A percentile compares a stretch with the other conserved stretches of the same genome.
phyloP scores from a whole-genome alignment of 2,329 filamentous ascomycete genomes.

The Cadophora sp. region DNA sequence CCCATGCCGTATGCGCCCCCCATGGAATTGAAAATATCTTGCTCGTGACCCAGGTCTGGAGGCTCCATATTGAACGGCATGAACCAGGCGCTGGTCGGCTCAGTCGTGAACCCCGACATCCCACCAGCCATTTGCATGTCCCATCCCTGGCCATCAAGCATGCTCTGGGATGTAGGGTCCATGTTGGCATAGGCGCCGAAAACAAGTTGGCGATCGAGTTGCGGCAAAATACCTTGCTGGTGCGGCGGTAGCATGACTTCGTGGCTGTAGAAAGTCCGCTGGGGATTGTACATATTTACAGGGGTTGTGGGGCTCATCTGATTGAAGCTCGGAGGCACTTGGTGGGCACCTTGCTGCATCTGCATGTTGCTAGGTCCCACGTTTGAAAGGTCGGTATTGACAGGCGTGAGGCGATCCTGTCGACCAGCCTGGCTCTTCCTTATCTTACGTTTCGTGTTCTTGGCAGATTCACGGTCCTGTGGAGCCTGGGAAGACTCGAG shows the following conservation, averaged over 20 bases:
- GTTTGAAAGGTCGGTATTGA: constrained; percentile 40
- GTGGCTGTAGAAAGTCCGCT: constrained; percentile 47
- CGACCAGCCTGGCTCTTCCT: constrained; percentile 47
- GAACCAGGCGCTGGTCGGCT: constrained; percentile 79
- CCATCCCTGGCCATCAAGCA: constrained; percentile 41
- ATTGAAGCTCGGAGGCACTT: constrained; percentile 36
- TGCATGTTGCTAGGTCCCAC: constrained; percentile 34
- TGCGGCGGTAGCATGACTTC: constrained; percentile 61
- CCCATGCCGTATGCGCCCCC: constrained; percentile 36
- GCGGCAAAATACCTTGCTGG: constrained; percentile 62
- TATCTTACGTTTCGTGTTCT: constrained; percentile 48
- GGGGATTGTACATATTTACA: constrained; percentile 39
- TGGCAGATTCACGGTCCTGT: constrained; percentile 38
- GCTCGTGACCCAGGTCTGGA: constrained; percentile 63
- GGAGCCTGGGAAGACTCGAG: constrained; percentile 66
- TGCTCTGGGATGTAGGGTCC: constrained; percentile 48
- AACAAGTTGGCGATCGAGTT: constrained; percentile 78
- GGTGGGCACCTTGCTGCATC: constrained; percentile 33
- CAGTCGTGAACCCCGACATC: constrained; percentile 43
- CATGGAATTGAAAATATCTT: constrained; percentile 39
- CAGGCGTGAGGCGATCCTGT: constrained; percentile 32
- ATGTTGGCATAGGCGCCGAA: constrained; percentile 72
- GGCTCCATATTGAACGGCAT: constrained; percentile 92
- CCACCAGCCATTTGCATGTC: constrained; percentile 41
- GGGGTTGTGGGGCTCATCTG: constrained; percentile 43